These are phyloP conservation scores for Fragaria ananassa DNA, from an alignment of 306 rosid species.

Conservation along the genomic window DNA sequence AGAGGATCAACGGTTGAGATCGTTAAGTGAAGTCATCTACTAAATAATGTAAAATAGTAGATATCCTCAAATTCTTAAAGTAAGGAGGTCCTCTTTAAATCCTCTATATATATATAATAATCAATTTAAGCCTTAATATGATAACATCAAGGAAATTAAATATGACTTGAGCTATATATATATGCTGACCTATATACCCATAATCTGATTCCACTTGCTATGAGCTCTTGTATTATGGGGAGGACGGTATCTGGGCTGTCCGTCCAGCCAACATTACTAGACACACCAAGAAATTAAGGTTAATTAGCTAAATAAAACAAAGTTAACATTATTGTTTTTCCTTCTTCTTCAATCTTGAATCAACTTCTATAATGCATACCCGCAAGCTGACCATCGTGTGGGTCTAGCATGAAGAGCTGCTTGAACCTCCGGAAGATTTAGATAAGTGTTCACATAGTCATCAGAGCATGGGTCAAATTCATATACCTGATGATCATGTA, in stretches of 20 bases:
- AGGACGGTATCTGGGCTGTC: constrained; percentile 21
- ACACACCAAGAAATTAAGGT: not conserved
- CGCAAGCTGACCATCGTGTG: constrained; percentile 44
- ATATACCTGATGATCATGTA: constrained; percentile 19
- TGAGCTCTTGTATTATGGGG: constrained; percentile 19
- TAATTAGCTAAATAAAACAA: not conserved
- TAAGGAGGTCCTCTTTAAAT: too few relatives aligned
- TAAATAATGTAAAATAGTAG: too few relatives aligned
- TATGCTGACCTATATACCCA: constrained; percentile 25
- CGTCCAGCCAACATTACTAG: constrained; percentile 30
- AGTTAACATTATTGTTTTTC: not conserved
- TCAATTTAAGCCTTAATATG: not conserved
- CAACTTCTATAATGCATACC: constrained; percentile 22
- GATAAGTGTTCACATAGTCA: constrained; percentile 31
- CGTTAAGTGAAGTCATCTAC: too few relatives aligned
- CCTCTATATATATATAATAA: not conserved
- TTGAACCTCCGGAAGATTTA: constrained; percentile 52
- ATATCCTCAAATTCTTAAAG: too few relatives aligned
- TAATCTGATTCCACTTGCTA: constrained; percentile 17
- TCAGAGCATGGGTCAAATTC: constrained; percentile 51
- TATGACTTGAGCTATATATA: not conserved
- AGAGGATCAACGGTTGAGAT: too few relatives aligned
- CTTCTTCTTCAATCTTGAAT: not conserved
- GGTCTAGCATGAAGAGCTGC: constrained; percentile 48
- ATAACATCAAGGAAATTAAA: not conserved